Percentiles rank a stretch among this genome's conserved stretches.
Evolutionary conservation across 139 green algal genomes (phyloP).

Genomic region (Chlorella sp.): DNA sequence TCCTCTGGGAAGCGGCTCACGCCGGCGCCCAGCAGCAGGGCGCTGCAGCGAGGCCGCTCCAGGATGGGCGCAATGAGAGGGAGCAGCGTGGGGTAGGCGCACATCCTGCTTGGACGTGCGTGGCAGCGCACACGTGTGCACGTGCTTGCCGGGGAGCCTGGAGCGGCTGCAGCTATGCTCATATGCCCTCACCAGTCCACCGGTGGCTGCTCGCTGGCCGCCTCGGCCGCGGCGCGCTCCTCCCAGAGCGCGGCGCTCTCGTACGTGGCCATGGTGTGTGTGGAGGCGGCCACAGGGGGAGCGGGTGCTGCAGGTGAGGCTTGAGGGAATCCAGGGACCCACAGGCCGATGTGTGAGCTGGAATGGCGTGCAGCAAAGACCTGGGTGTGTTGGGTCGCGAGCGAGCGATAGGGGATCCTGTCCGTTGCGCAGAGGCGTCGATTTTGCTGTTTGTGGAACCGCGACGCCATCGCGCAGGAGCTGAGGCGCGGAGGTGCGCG

Average conservation of each 20-base stretch:
- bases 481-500: too few relatives aligned
- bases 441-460: too few relatives aligned
- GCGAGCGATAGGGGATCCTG: too few relatives aligned
- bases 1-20: conserved; percentile 12
- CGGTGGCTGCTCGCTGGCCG: neutral
- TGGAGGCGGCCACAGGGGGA: too few relatives aligned
- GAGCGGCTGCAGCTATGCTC: neutral
- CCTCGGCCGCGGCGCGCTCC: neutral
- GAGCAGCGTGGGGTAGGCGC: conserved; percentile 5
- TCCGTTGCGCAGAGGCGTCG: too few relatives aligned
- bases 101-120: conserved; percentile 5
- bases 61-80: conserved; percentile 2
- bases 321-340: too few relatives aligned
- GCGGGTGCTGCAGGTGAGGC: too few relatives aligned
- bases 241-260: neutral
- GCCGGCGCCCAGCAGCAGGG: conserved; percentile 13
- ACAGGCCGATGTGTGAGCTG: too few relatives aligned
- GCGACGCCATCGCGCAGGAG: too few relatives aligned
- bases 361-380: too few relatives aligned
- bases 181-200: neutral
- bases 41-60: neutral
- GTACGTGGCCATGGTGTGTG: too few relatives aligned
- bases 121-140: neutral
- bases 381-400: too few relatives aligned
- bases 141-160: neutral